These are phyloP conservation scores for Marvania coccoides DNA, from an alignment of 139 green algal species.

Conservation along the genomic window DNA sequence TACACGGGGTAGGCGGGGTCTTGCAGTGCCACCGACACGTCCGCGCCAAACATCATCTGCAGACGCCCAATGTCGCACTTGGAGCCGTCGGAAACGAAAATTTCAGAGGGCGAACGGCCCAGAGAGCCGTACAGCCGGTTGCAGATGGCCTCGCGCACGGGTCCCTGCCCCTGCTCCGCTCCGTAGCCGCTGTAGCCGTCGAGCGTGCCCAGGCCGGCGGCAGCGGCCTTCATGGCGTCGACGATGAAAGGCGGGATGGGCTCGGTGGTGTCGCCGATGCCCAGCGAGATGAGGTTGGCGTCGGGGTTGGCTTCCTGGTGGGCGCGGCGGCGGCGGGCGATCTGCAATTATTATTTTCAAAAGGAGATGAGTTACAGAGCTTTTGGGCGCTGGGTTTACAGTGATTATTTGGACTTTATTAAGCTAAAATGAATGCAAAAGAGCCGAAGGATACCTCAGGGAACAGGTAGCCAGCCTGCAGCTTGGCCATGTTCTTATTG, in stretches of 20 bases:
- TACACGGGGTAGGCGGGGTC: constrained; percentile 99
- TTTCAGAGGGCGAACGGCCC: constrained; percentile 63
- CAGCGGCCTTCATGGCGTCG: constrained; percentile 73
- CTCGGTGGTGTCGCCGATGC: constrained; percentile 99
- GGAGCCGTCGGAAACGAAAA: constrained; percentile 96
- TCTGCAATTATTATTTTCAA: constrained; percentile 50
- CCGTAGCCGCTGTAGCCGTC: constrained; percentile 97
- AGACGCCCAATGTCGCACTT: constrained; percentile 98
- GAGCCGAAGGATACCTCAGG: no score
- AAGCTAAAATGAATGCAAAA: no score
- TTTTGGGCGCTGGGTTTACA: not conserved
- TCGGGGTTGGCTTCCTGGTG: constrained; percentile 90
- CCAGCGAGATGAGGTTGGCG: constrained; percentile 93
- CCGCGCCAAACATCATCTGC: constrained; percentile 79
- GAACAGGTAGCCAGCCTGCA: constrained; percentile 98
- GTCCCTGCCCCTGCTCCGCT: constrained; percentile 81
- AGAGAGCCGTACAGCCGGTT: constrained; percentile 69
- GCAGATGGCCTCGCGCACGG: constrained; percentile 74
- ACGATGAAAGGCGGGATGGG: constrained; percentile 85
- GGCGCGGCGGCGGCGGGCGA: constrained; percentile 74
- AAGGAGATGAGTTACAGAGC: not conserved
- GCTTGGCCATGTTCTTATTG: constrained; percentile 96
- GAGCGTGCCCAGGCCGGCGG: constrained; percentile 73
- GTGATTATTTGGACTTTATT: no score
- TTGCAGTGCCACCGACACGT: constrained; percentile 61